phyloP scores from a whole-genome alignment of 2,329 filamentous ascomycete species.

The Cladosporium oxysporum region DNA sequence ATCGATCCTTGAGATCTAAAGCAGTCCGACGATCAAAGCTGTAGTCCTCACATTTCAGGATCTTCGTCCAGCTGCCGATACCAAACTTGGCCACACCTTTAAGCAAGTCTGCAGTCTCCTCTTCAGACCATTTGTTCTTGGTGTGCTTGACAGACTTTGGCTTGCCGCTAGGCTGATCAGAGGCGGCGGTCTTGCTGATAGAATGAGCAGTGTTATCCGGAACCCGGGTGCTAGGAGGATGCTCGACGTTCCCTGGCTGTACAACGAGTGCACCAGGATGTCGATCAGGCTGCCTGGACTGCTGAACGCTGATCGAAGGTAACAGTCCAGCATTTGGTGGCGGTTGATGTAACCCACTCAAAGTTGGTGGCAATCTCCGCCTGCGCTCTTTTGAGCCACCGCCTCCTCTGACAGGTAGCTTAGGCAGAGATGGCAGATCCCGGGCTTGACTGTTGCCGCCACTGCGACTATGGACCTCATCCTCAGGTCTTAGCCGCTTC shows the following conservation, averaged over 20 bases:
- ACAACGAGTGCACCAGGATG: not conserved
- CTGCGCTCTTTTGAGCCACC: constrained; percentile 37
- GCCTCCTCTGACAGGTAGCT: constrained; percentile 34
- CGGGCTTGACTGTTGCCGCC: constrained; percentile 22
- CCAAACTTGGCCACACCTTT: constrained; percentile 62
- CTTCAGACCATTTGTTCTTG: constrained; percentile 61
- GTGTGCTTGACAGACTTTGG: constrained; percentile 21
- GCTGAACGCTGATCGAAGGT: constrained; percentile 56
- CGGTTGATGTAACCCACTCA: constrained; percentile 65
- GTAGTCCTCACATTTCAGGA: constrained; percentile 58
- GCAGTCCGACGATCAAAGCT: constrained; percentile 60
- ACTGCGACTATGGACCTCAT: constrained; percentile 19
- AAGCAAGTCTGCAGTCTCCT: constrained; percentile 60
- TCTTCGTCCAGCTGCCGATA: constrained; percentile 66
- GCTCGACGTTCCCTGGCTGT: not conserved
- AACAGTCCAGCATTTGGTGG: constrained; percentile 62
- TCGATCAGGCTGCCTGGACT: constrained; percentile 20
- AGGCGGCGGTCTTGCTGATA: too few relatives aligned
- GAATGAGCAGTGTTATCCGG: not conserved
- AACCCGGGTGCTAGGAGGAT: not conserved
- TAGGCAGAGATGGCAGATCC: constrained; percentile 36
- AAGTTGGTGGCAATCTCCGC: constrained; percentile 48
- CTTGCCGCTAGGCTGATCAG: not conserved
- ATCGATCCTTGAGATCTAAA: constrained; percentile 64
- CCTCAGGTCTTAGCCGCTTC: constrained; percentile 29